Base-by-base conservation (phyloP, 371 early-diverging fungal species). In the Mortierella sp. region DNA sequence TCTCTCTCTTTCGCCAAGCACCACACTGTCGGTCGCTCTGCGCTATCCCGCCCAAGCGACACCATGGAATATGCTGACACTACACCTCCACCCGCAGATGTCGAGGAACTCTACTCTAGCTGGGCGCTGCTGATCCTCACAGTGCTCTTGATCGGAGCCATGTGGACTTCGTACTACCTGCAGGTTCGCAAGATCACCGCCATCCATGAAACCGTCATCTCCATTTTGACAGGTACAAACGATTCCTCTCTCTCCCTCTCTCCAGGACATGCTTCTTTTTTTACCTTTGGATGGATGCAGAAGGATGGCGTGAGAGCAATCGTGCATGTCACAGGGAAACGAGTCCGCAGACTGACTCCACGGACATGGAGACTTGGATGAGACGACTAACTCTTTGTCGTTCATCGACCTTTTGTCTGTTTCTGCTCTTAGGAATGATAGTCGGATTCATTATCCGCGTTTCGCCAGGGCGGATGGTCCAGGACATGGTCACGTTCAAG, bases 161-260 rank as follows among this genome's bases (percentile, higher is more conserved):
- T 98, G 74, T 89, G 94, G 83, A 92, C 92, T 2, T 89, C 91
- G 62, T 95, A 98, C 84, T 91, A 88, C 66, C 87, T 98, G 43
- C 95, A 96, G 83, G 84, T 89, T 43, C 89, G 90, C 73, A 86
- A 90, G 67, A 94, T 98, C 66, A 90, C 92, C 29, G 91, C 91
- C 26, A 88, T 97, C 66, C 97, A 98, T 82, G 98, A 98, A 70
- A 95, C 94, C 0, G 95, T 97, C 53, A 92, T 97, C 58, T 94
- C 98, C 30, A 94, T 97, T 64, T 88, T 95, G 77, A 91, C 96
- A 25, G 96, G 94, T 84, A 85, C 58, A 66, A 59, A n/a, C 50
- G 50, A 50, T 14, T 14, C 50, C 21, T 16, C n/a, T 16, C 16
- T 46, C 9, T 16, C 46, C 46, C 46, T 12, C 9, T 46, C 12